These are phyloP conservation scores for Larix kaempferi DNA, from an alignment of 75 land plant genomes.

Conservation along the genomic window DNA sequence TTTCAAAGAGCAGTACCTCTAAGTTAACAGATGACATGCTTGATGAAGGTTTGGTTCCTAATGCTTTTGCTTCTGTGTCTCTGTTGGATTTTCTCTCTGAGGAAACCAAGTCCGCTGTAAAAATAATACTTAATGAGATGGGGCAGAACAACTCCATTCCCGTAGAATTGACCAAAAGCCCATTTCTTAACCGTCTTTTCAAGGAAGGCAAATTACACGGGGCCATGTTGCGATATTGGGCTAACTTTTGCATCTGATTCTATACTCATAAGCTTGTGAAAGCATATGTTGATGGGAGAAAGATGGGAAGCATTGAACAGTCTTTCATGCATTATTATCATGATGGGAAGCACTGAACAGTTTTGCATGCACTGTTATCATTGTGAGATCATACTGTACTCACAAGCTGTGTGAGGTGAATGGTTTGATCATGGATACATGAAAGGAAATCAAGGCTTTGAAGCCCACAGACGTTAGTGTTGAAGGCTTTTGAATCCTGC, in stretches of 20 bases:
- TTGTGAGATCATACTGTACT: too few relatives aligned
- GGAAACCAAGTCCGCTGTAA: neutral
- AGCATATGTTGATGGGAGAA: too few relatives aligned
- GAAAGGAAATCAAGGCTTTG: too few relatives aligned
- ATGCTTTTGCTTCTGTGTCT: slow-evolving; percentile 23
- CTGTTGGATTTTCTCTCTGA: slow-evolving; percentile 2
- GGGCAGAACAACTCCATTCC: neutral
- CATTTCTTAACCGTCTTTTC: neutral
- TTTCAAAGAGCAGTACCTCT: neutral
- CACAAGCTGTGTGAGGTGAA: too few relatives aligned
- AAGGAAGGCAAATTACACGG: neutral
- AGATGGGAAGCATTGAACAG: too few relatives aligned
- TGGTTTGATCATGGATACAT: too few relatives aligned
- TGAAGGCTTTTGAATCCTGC: too few relatives aligned
- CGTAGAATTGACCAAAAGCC: neutral
- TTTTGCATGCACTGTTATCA: too few relatives aligned
- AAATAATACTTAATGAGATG: neutral
- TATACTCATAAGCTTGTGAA: neutral
- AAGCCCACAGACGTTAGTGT: too few relatives aligned
- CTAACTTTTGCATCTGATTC: neutral
- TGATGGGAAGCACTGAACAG: too few relatives aligned
- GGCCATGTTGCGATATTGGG: neutral
- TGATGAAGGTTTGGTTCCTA: slow-evolving; percentile 23
- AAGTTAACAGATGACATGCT: slow-evolving; percentile 19
- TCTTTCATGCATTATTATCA: too few relatives aligned